These are phyloP conservation scores for Atkinsonella texensis DNA, from an alignment of 2,329 filamentous ascomycete genomes.

Conservation along the genomic window DNA sequence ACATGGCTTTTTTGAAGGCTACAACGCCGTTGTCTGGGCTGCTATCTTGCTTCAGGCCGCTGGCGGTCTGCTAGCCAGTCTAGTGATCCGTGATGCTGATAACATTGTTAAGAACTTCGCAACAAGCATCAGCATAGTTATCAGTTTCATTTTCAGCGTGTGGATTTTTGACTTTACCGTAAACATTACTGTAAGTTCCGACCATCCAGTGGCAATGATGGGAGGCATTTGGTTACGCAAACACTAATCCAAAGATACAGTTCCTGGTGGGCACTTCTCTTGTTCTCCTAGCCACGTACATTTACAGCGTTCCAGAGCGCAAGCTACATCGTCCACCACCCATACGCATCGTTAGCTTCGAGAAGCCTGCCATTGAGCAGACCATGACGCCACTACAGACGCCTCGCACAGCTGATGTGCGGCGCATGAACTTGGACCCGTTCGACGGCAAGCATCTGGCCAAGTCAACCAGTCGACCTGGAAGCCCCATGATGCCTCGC, in stretches of 20 bases:
- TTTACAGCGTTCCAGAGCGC: constrained; percentile 62
- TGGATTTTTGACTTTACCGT: constrained; percentile 74
- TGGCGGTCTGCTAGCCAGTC: constrained; percentile 63
- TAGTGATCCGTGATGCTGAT: constrained; percentile 29
- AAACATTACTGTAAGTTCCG: constrained; percentile 52
- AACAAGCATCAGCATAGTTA: constrained; percentile 79
- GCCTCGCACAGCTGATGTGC: constrained; percentile 20
- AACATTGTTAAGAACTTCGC: constrained; percentile 93
- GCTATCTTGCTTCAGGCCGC: constrained; percentile 72
- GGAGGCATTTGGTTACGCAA: background rate
- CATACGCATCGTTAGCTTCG: constrained; percentile 59
- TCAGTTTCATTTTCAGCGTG: constrained; percentile 77
- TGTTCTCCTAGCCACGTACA: constrained; percentile 71
- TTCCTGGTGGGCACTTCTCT: constrained; percentile 70
- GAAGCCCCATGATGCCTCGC: constrained; percentile 31
- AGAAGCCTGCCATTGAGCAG: constrained; percentile 56
- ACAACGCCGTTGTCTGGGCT: constrained; percentile 84
- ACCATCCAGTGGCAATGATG: background rate
- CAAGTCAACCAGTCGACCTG: constrained; percentile 34
- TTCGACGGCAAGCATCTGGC: constrained; percentile 28
- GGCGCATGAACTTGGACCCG: constrained; percentile 26
- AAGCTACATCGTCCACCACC: constrained; percentile 45
- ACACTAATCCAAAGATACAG: constrained; percentile 30
- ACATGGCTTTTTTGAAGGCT: constrained; percentile 87
- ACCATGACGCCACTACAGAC: constrained; percentile 24